phyloP scores from a whole-genome alignment of 768 basidiomycete genomes.

The Lepiota brunneoincarnata region DNA sequence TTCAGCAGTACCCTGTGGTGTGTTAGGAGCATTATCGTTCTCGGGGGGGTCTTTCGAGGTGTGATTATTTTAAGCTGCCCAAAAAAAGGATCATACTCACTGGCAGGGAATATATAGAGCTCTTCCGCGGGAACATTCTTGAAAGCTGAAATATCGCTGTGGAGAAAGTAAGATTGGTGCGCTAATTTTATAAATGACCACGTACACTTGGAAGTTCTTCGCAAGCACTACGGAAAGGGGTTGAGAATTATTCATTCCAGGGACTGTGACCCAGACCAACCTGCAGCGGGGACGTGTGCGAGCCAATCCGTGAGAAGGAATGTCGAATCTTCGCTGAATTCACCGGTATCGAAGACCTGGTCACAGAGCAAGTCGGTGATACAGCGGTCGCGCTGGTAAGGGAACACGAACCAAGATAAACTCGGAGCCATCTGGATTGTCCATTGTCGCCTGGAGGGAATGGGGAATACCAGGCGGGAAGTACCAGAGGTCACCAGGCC shows the following conservation, averaged over 20 bases:
- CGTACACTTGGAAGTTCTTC: slow-evolving; percentile 47
- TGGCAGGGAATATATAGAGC: slow-evolving; percentile 51
- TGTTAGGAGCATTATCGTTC: slow-evolving; percentile 23
- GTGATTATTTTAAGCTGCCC: neutral
- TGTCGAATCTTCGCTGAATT: slow-evolving; percentile 50
- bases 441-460: slow-evolving; percentile 48
- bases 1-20: slow-evolving; percentile 44
- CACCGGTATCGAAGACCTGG: slow-evolving; percentile 49
- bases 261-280: slow-evolving; percentile 14
- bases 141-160: slow-evolving; percentile 33
- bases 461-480: slow-evolving; percentile 58
- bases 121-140: slow-evolving; percentile 41
- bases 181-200: neutral
- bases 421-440: slow-evolving; percentile 44
- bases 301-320: slow-evolving; percentile 60
- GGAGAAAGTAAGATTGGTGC: neutral
- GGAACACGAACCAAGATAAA: slow-evolving; percentile 41
- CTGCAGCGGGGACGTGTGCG: slow-evolving; percentile 50
- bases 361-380: neutral
- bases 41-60: slow-evolving; percentile 29
- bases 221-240: slow-evolving; percentile 33
- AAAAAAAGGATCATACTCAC: slow-evolving; percentile 21
- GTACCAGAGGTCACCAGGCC: slow-evolving; percentile 52
- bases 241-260: neutral
- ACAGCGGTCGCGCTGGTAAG: too few relatives aligned